phyloP scores from a whole-genome alignment of 2,329 filamentous ascomycete genomes.

The Calycina marina region DNA sequence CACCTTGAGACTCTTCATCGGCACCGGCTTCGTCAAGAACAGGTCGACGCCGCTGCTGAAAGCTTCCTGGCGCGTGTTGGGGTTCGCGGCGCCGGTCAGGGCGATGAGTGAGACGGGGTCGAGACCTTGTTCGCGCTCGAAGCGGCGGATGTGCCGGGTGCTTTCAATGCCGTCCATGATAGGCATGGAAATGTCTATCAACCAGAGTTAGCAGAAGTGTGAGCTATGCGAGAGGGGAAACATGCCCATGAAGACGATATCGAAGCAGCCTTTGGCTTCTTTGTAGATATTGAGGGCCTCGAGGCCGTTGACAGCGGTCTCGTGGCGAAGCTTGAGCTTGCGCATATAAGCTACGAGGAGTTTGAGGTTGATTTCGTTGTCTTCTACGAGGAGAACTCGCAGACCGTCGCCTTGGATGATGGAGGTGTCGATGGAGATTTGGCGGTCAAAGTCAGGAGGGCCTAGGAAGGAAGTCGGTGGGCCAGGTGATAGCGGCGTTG shows the following conservation, averaged over 20 bases:
- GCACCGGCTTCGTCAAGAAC: slow-evolving; percentile 38
- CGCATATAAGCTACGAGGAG: slow-evolving; percentile 21
- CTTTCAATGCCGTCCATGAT: slow-evolving; percentile 35
- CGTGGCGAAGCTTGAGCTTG: slow-evolving; percentile 21
- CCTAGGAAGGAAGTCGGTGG: neutral
- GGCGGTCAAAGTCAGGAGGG: neutral
- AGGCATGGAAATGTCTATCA: slow-evolving; percentile 38
- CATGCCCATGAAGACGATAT: slow-evolving; percentile 33
- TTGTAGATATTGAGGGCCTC: slow-evolving; percentile 29
- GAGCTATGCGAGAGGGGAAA: neutral
- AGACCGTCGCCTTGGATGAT: slow-evolving; percentile 7
- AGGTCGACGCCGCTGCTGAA: slow-evolving; percentile 37
- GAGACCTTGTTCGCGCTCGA: slow-evolving; percentile 29
- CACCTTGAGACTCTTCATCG: slow-evolving; percentile 18
- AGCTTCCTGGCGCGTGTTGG: slow-evolving; percentile 33
- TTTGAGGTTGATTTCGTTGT: slow-evolving; percentile 28
- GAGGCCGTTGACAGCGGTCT: slow-evolving; percentile 29
- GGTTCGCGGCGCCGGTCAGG: slow-evolving; percentile 35
- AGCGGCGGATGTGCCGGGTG: slow-evolving; percentile 32
- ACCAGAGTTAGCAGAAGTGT: neutral
- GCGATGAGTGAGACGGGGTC: slow-evolving; percentile 33
- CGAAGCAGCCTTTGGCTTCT: slow-evolving; percentile 21
- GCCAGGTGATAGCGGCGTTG: neutral
- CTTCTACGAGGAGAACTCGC: slow-evolving; percentile 26
- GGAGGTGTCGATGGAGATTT: neutral